Percentiles rank a stretch among this genome's conserved stretches.
Conservation (phyloP, 768 basidiomycete species). For the Wakefieldia striispora region DNA sequence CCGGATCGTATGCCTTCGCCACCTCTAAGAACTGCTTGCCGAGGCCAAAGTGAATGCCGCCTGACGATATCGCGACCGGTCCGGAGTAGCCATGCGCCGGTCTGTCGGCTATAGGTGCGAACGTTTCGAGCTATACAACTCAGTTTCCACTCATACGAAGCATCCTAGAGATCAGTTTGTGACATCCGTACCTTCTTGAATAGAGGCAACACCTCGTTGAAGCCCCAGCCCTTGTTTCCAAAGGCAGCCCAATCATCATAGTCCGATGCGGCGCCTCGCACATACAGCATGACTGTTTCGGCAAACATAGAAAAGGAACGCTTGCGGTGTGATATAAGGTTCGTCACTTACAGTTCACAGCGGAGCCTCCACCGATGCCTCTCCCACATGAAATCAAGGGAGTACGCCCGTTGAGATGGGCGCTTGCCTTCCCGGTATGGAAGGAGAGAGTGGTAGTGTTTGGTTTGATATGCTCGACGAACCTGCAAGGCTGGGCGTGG, state of each 20-base stretch:
- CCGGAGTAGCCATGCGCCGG: constrained; percentile 37
- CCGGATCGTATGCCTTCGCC: constrained; percentile 47
- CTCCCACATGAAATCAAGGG: constrained; percentile 44
- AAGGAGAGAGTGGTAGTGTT: constrained; percentile 43
- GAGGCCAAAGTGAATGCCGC: constrained; percentile 4
- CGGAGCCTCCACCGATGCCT: constrained; percentile 61
- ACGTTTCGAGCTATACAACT: constrained; percentile 41
- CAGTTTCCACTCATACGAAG: not conserved
- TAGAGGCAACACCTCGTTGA: constrained; percentile 54
- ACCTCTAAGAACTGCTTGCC: constrained; percentile 47
- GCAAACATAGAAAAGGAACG: not conserved
- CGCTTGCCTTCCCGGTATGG: constrained; percentile 39
- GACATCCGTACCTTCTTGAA: constrained; percentile 50
- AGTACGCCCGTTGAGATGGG: constrained; percentile 44
- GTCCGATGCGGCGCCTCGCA: constrained; percentile 58
- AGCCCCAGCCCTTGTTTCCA: constrained; percentile 63
- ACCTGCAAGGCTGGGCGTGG: constrained; percentile 57
- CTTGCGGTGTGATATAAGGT: no score
- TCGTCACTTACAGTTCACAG: constrained; percentile 50
- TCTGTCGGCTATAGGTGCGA: constrained; percentile 29
- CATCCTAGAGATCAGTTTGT: not conserved
- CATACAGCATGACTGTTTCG: constrained; percentile 46
- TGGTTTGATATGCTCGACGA: constrained; percentile 39
- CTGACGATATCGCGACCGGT: constrained; percentile 26
- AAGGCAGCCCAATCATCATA: no score